phyloP scores from a whole-genome alignment of 495 filamentous ascomycete genomes.

The Lichina pygmaea region DNA sequence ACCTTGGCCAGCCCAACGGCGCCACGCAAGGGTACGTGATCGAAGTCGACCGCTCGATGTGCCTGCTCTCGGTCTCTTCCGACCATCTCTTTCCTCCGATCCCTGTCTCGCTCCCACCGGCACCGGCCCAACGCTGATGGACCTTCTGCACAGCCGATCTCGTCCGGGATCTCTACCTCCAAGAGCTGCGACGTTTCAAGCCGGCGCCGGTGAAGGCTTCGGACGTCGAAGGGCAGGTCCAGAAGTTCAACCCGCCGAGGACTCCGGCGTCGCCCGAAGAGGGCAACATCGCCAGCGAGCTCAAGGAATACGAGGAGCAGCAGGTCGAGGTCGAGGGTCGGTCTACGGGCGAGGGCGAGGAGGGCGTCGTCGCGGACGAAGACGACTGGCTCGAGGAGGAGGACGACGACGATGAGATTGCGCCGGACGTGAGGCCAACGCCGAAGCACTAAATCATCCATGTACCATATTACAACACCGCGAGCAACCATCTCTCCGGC shows the following conservation, averaged over 20 bases:
- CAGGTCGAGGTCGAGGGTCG: conserved; percentile 87
- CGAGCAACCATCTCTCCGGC: too few species aligned
- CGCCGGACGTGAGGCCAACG: too few species aligned
- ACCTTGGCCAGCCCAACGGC: conserved; percentile 59
- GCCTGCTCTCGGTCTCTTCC: not conserved
- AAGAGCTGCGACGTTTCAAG: conserved; percentile 85
- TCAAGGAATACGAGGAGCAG: conserved; percentile 81
- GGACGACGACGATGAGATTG: conserved; percentile 11
- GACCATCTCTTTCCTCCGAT: not conserved
- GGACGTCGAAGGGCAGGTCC: conserved; percentile 75
- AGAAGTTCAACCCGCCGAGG: conserved; percentile 57
- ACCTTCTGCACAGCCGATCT: conserved; percentile 40
- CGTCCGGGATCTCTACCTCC: conserved; percentile 90
- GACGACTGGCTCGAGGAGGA: conserved; percentile 51
- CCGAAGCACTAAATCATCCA: too few species aligned
- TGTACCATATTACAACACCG: too few species aligned
- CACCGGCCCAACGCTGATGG: too few species aligned
- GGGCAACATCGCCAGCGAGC: conserved; percentile 60
- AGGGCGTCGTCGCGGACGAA: conserved; percentile 22
- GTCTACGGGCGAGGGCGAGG: conserved; percentile 20
- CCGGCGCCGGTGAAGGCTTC: conserved; percentile 51
- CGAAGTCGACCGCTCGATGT: not conserved
- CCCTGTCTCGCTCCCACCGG: too few species aligned
- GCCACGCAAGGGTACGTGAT: conserved; percentile 39
- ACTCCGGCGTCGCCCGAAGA: conserved; percentile 74